A percentile compares a stretch with the other conserved stretches of the same genome.
phyloP scores from a whole-genome alignment of 202 grass and related monocot genomes.

The Elaeis oleifera region DNA sequence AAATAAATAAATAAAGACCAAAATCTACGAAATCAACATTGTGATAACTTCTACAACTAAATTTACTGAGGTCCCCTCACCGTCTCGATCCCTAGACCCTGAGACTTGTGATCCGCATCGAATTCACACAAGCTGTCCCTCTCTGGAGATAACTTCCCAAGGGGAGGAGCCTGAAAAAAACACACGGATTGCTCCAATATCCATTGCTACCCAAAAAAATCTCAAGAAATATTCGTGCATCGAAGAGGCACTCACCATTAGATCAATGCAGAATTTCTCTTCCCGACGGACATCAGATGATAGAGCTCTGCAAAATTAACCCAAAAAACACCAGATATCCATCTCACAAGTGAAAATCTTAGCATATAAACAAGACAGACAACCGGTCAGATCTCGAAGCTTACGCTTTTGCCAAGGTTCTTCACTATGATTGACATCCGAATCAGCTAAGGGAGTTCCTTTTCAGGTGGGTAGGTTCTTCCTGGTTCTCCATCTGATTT shows the following conservation, averaged over 20 bases:
- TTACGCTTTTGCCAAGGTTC: slow-evolving; percentile 59
- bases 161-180: slow-evolving; percentile 71
- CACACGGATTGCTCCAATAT: not conserved
- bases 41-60: no score
- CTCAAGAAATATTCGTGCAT: no score
- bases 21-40: no score
- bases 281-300: slow-evolving; percentile 51
- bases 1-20: no score
- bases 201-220: no score
- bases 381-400: slow-evolving; percentile 17
- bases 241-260: slow-evolving; percentile 64
- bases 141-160: slow-evolving; percentile 90
- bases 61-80: slow-evolving; percentile 20
- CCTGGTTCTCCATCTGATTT: slow-evolving; percentile 35
- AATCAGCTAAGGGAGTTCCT: slow-evolving; percentile 29
- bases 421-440: slow-evolving; percentile 39
- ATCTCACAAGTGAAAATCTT: not conserved
- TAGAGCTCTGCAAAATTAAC: slow-evolving; percentile 45
- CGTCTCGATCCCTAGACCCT: slow-evolving; percentile 57
- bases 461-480: slow-evolving; percentile 24
- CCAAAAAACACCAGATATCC: no score
- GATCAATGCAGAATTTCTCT: slow-evolving; percentile 95
- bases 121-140: slow-evolving; percentile 56
- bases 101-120: slow-evolving; percentile 53
- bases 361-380: slow-evolving; percentile 27